Base-by-base conservation (phyloP, 2,329 filamentous ascomycete genomes). In the Akanthomyces lecanii region DNA sequence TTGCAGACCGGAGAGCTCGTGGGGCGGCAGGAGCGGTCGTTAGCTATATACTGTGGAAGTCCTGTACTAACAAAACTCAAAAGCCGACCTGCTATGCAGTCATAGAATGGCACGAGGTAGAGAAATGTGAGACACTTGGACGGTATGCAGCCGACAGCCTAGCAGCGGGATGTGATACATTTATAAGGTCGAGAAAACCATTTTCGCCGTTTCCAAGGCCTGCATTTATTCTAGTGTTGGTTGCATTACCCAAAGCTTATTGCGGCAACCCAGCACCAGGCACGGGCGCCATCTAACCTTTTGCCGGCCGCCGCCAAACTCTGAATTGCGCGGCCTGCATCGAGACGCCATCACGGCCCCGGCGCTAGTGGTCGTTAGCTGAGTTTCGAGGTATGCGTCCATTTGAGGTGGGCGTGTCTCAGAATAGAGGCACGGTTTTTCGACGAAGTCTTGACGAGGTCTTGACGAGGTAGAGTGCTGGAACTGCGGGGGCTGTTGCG, bases 371-470 rank as follows among this genome's bases (percentile, higher is more conserved):
- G 4, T 25, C 5, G 2, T 48, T 50, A 14, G 12, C 47, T 6
- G 45, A 4, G 11, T 16, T 16, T 25, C 47, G 23, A 30, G 47
- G 47, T 30, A 50, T 50, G 47, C 25, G 25, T 25, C 25, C 25
- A n/a, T 21, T 18, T n/a, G 33, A 55, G 5, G 51, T 59, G 40
- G 60, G 65, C 28, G 23, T 50, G 47, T 50, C 47, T 50, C 47
- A 11, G 47, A 50, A 30, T 50, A 30, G 12, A 30, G 45, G 23
- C 47, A 28, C 44, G 36, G 45, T 36, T 30, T 23, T 50, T 21
- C 21, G 21, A 21, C 21, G 21, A 21, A 1, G 21, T 21, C 21
- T 21, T 21, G 38, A 40, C 14, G 10, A 40, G 14, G 28, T 30
- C 28, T 30, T 6, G 28, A 30, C 6, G 28, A 30, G 28, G 28